A percentile compares a stretch with the other conserved stretches of the same genome.
phyloP scores from a whole-genome alignment of 164 flowering plant species.

The Piper longum region DNA sequence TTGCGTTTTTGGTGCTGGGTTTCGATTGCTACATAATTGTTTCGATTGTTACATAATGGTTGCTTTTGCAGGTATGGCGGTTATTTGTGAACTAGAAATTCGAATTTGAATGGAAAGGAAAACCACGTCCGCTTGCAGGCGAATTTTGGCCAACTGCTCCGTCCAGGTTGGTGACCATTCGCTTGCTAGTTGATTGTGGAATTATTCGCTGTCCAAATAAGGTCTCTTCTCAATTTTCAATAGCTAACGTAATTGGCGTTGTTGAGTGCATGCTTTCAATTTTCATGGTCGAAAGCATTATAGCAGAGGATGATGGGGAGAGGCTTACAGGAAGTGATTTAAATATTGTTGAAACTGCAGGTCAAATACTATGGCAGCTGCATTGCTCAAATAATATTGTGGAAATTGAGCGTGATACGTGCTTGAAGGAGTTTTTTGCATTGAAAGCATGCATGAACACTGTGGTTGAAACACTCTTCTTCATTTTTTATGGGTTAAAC shows the following conservation, averaged over 20 bases:
- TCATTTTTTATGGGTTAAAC: background rate
- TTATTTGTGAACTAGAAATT: background rate
- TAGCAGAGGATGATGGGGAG: background rate
- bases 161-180: constrained; percentile 33
- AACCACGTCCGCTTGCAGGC: constrained; percentile 27
- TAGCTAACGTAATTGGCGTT: background rate
- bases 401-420: constrained; percentile 81
- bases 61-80: background rate
- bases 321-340: too few relatives aligned
- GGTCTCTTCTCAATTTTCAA: background rate
- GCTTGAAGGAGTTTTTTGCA: constrained; percentile 73
- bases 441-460: constrained; percentile 78
- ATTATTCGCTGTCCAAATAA: background rate
- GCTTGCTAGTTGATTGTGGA: background rate
- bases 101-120: constrained; percentile 20
- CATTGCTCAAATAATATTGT: constrained; percentile 78
- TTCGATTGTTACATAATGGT: too few relatives aligned
- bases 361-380: constrained; percentile 81
- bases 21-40: too few relatives aligned
- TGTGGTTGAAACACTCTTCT: constrained; percentile 25
- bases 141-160: constrained; percentile 46
- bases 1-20: too few relatives aligned
- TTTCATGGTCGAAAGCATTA: background rate
- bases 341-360: constrained; percentile 14
- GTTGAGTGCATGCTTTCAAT: background rate